Evolutionary conservation across 352 stramenopile genomes (phyloP), one percentile per base, ranked within the genome.

Genomic region (Globisporangium abappressorium): DNA sequence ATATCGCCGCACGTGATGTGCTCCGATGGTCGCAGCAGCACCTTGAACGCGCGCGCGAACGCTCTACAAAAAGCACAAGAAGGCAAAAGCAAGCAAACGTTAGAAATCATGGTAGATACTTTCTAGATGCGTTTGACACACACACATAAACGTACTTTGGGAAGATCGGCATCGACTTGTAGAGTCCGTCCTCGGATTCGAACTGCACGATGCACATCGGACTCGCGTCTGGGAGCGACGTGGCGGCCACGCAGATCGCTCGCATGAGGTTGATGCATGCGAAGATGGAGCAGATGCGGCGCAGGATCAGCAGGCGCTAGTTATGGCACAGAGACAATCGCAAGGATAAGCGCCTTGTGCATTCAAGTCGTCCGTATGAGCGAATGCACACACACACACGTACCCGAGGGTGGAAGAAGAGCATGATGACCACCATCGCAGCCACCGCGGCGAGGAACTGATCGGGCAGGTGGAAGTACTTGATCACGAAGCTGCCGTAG

Each of bases 1-100:
- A 95, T 95, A 61, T 95, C 88, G 68, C 88, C 88, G 68, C 88
- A 95, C 14, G 88, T 95, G 68, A 95, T 95, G 73, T 95, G 83
- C 70, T 94, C 81, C 54, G 88, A 92, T 38, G 88, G 88, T 46
- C 84, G 75, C 46, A 91, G 83, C 66, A 95, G 80, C 41, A 95
- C 88, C 67, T 95, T 94, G 75, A 78, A 90, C 14, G 88, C 88
- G 57, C 88, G 88, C 26, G 77, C 73, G 65, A 94, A 91, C 8
- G 88, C 88, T 49, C 87, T 94, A 60, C 6, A 41, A 62, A 33
- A 24, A 56, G 24, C n/a, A 28, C 43, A 49, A 49, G 15, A 49
- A 49, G 5, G 12, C 15, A 60, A 3, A 55, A 51, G 43, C 51
- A 34, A 49, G 57, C 43, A 65, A 5, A 2, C n/a, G n/a, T 64